Evolutionary conservation across 768 basidiomycete genomes (phyloP).

Genomic region (Pluteus cervinus): DNA sequence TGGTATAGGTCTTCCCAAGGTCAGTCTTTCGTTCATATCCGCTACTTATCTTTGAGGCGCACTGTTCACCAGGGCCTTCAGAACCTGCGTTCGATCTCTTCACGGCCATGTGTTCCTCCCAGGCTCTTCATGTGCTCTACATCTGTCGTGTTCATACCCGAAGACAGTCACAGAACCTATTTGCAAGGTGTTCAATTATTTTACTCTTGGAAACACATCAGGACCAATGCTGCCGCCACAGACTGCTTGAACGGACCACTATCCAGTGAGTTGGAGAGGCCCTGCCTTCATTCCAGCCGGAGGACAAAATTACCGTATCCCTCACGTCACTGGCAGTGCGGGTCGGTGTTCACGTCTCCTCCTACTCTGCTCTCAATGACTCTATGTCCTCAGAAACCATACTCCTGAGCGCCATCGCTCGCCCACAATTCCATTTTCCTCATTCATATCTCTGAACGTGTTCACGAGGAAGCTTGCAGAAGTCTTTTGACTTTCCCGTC

Average conservation of each 20-base stretch:
- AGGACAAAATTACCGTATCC: slow-evolving; percentile 67
- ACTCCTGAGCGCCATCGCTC: slow-evolving; percentile 27
- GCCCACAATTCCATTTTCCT: slow-evolving; percentile 12
- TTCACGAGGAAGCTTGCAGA: slow-evolving; percentile 77
- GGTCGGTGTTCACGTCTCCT: slow-evolving; percentile 20
- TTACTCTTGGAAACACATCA: too few species aligned
- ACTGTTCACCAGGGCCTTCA: slow-evolving; percentile 24
- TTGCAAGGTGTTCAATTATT: slow-evolving; percentile 54
- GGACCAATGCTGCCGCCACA: too few species aligned
- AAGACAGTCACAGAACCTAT: slow-evolving; percentile 79
- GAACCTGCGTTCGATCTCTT: slow-evolving; percentile 74
- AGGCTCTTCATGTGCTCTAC: slow-evolving; percentile 93
- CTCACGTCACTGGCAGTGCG: too few species aligned
- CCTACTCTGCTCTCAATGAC: slow-evolving; percentile 18
- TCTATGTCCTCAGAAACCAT: slow-evolving; percentile 62
- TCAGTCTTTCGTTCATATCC: slow-evolving; percentile 24
- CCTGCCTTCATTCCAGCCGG: slow-evolving; percentile 85
- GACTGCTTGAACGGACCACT: slow-evolving; percentile 64
- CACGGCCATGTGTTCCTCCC: slow-evolving; percentile 87
- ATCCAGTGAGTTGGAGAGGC: too few species aligned
- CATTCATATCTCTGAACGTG: slow-evolving; percentile 54
- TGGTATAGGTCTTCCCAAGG: slow-evolving; percentile 71
- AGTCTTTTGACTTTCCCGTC: slow-evolving; percentile 62
- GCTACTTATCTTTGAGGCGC: not conserved
- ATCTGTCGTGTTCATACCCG: slow-evolving; percentile 91